A percentile compares a stretch with the other conserved stretches of the same genome.
Conservation (phyloP, 2,329 filamentous ascomycete species). For the Albophoma yamanashiensis region DNA sequence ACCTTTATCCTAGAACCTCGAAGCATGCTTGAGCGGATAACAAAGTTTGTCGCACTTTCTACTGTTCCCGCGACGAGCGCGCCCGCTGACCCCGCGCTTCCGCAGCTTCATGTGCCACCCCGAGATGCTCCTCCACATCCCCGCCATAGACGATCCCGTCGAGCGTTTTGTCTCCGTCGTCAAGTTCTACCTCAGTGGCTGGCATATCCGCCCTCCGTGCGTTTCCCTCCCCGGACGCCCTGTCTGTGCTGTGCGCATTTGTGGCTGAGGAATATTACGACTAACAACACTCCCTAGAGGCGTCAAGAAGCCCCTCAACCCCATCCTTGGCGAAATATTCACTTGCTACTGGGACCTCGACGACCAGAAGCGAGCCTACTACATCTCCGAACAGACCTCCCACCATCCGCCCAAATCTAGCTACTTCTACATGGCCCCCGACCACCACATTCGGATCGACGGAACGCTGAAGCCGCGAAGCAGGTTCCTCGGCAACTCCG, state of each 20-base stretch:
- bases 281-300: constrained; percentile 44
- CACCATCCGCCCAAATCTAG: constrained; percentile 98
- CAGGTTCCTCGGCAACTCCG: constrained; percentile 93
- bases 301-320: constrained; percentile 96
- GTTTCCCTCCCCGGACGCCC: constrained; percentile 21
- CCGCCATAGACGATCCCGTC: constrained; percentile 77
- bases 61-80: background rate
- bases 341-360: constrained; percentile 93
- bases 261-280: background rate
- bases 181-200: constrained; percentile 96
- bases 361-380: constrained; percentile 79
- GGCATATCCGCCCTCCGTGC: constrained; percentile 96
- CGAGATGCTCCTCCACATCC: constrained; percentile 83
- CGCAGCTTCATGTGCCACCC: constrained; percentile 97
- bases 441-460: constrained; percentile 90
- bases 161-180: constrained; percentile 89
- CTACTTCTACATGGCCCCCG: constrained; percentile 96
- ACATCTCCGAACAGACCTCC: constrained; percentile 94
- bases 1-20: constrained; percentile 97
- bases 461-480: constrained; percentile 90
- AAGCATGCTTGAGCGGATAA: constrained; percentile 97
- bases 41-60: constrained; percentile 57
- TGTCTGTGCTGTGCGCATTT: no score
- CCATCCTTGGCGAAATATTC: constrained; percentile 88
- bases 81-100: constrained; percentile 3